A percentile compares a stretch with the other conserved stretches of the same genome.
Conservation (phyloP, 129 eudicot genomes). For the Flaveria bidentis region DNA sequence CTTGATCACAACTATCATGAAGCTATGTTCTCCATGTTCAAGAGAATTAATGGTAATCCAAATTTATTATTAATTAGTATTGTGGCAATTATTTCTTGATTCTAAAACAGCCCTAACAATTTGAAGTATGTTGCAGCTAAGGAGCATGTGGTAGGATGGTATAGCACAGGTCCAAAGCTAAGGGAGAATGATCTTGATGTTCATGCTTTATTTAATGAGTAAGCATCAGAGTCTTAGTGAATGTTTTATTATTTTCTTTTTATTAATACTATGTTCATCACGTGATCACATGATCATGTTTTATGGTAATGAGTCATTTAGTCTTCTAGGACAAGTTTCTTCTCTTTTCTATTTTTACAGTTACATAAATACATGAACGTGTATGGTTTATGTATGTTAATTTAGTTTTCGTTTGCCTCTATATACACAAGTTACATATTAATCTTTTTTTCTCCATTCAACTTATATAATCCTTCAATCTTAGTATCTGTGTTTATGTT, state of each 20-base stretch:
- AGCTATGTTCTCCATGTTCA: slow-evolving; percentile 97
- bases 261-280: not conserved
- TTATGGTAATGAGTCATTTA: not conserved
- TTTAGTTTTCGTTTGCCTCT: not conserved
- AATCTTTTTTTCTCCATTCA: not conserved
- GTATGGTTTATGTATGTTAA: not conserved
- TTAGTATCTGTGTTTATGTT: not conserved
- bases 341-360: not conserved
- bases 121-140: slow-evolving; percentile 59
- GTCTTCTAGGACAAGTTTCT: not conserved
- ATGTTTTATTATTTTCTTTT: not conserved
- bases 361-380: not conserved
- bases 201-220: slow-evolving; percentile 90
- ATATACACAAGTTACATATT: not conserved
- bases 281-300: not conserved
- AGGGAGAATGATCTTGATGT: slow-evolving; percentile 88
- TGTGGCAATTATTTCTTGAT: slow-evolving; percentile 2
- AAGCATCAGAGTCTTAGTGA: slow-evolving; percentile 32
- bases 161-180: slow-evolving; percentile 98
- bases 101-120: not conserved
- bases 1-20: slow-evolving; percentile 99
- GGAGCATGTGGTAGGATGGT: slow-evolving; percentile 99
- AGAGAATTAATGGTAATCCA: slow-evolving; percentile 80
- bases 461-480: not conserved
- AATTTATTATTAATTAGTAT: not conserved